A percentile compares a stretch with the other conserved stretches of the same genome.
phyloP scores from a whole-genome alignment of 331 rosid genomes.

The Quercus lobata region DNA sequence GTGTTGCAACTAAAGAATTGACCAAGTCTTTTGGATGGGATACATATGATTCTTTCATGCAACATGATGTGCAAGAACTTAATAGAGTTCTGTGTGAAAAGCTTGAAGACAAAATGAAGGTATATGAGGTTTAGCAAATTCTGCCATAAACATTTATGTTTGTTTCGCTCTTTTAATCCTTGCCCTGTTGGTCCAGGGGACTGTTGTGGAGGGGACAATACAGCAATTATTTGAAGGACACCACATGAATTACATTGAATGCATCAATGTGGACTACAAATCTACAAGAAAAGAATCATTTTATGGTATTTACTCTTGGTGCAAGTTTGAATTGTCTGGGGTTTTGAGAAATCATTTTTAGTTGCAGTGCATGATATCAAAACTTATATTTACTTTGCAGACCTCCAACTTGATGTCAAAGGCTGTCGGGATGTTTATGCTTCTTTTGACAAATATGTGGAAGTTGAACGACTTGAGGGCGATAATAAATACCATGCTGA shows the following conservation, averaged over 20 bases:
- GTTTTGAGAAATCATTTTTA: neutral
- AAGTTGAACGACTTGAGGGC: conserved; percentile 82
- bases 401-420: conserved; percentile 88
- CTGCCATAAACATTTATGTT: neutral
- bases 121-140: conserved; percentile 13
- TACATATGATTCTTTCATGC: conserved; percentile 89
- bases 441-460: conserved; percentile 85
- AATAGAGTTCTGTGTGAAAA: conserved; percentile 92
- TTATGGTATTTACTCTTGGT: conserved; percentile 33
- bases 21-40: conserved; percentile 99
- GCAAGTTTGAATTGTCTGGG: neutral
- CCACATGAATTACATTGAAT: conserved; percentile 54
- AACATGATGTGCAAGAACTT: conserved; percentile 96
- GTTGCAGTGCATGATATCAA: conserved; percentile 6
- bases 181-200: conserved; percentile 36
- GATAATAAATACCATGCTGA: conserved; percentile 89
- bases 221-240: conserved; percentile 56
- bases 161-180: conserved; percentile 1
- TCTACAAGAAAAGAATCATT: conserved; percentile 55
- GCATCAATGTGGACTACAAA: conserved; percentile 47
- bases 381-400: conserved; percentile 28
- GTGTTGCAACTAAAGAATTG: conserved; percentile 89
- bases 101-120: conserved; percentile 98
- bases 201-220: conserved; percentile 55
- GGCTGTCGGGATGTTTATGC: conserved; percentile 86